A percentile compares a stretch with the other conserved stretches of the same genome.
These are phyloP conservation scores for Ceratobasidium sp. DNA, from an alignment of 1,284 basidiomycete species.

Conservation along the genomic window DNA sequence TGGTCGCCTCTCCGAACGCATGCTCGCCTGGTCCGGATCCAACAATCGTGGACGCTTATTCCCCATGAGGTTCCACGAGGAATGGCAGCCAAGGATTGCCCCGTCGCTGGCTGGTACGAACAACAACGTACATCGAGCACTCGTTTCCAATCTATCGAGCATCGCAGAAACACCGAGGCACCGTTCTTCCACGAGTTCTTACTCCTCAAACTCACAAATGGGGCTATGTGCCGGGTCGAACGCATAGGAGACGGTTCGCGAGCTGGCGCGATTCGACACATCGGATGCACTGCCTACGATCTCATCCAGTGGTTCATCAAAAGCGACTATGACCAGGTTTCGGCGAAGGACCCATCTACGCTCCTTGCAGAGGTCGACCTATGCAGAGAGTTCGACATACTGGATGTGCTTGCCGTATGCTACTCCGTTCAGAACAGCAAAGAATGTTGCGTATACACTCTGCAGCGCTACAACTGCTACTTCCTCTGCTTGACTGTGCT, in stretches of 20 bases:
- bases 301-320: constrained; percentile 14
- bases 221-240: background rate
- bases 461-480: no score
- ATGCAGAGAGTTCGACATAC: background rate
- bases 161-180: no score
- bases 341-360: background rate
- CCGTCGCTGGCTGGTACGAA: background rate
- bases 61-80: constrained; percentile 9
- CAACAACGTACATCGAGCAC: background rate
- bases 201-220: no score
- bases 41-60: no score
- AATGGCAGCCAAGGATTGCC: background rate
- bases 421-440: background rate
- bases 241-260: constrained; percentile 1
- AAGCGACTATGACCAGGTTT: no score
- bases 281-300: constrained; percentile 7
- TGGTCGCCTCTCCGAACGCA: no score
- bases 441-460: background rate
- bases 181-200: no score
- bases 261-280: constrained; percentile 7
- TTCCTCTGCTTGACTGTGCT: no score
- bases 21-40: no score
- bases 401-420: constrained; percentile 13
- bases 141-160: no score
- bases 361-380: background rate